Conservation (phyloP, 2,329 filamentous ascomycete genomes). For the Alternaria panax region DNA sequence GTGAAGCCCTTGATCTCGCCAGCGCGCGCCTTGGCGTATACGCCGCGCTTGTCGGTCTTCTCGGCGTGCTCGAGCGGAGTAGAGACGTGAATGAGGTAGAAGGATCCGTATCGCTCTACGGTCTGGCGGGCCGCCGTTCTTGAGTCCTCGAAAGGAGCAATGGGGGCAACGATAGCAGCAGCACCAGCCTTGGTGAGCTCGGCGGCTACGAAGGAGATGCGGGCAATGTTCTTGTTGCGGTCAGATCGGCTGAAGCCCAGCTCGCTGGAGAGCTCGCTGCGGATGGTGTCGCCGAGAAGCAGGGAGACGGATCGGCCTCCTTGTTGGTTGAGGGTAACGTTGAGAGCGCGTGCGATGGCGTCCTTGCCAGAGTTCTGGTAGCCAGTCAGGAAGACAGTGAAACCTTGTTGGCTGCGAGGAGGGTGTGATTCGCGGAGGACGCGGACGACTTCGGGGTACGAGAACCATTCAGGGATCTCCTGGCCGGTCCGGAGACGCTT, state of each 20-base stretch:
- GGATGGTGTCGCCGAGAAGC: constrained; percentile 93
- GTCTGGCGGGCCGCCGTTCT: constrained; percentile 81
- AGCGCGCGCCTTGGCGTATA: constrained; percentile 82
- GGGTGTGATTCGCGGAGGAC: constrained; percentile 97
- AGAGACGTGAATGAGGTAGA: constrained; percentile 94
- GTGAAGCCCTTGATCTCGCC: constrained; percentile 99
- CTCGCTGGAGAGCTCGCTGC: constrained; percentile 89
- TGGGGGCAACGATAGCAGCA: constrained; percentile 94
- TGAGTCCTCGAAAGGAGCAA: constrained; percentile 86
- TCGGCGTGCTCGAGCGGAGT: constrained; percentile 92
- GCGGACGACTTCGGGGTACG: constrained; percentile 96
- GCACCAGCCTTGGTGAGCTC: constrained; percentile 93
- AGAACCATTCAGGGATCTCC: constrained; percentile 99
- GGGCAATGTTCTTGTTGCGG: constrained; percentile 91
- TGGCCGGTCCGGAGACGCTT: constrained; percentile 87
- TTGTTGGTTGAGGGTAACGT: constrained; percentile 98
- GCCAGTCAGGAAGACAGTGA: constrained; percentile 97
- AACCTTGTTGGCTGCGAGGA: constrained; percentile 87
- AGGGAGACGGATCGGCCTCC: constrained; percentile 93
- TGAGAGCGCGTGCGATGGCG: constrained; percentile 90
- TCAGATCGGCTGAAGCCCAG: constrained; percentile 94
- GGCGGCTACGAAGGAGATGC: constrained; percentile 94
- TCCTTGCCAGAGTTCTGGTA: constrained; percentile 98
- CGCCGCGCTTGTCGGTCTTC: constrained; percentile 91
- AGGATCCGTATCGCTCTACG: constrained; percentile 85